Percentiles rank a stretch among this genome's conserved stretches.
Evolutionary conservation across 352 stramenopile species (phyloP).

Genomic region (Phytophthora ramorum): DNA sequence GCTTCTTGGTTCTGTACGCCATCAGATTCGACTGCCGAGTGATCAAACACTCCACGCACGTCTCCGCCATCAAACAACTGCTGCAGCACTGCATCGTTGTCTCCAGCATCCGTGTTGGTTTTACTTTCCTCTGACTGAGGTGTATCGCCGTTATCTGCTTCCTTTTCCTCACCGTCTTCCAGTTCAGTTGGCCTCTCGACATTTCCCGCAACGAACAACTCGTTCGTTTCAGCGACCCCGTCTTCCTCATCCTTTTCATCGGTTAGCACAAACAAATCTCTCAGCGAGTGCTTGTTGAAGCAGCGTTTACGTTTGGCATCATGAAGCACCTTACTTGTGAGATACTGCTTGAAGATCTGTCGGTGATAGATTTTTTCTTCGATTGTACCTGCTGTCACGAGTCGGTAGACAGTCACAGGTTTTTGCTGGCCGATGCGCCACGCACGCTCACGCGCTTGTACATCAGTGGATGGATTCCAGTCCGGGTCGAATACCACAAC

Average conservation of each 20-base stretch:
- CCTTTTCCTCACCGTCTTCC: conserved; percentile 42
- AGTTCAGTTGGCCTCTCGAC: conserved; percentile 68
- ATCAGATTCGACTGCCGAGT: conserved; percentile 93
- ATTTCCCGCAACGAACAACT: conserved; percentile 91
- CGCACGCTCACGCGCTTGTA: conserved; percentile 97
- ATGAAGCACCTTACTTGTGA: conserved; percentile 97
- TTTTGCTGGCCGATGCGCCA: conserved; percentile 95
- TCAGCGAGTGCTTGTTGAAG: conserved; percentile 97
- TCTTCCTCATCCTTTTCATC: conserved; percentile 60
- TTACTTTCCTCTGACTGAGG: conserved; percentile 5
- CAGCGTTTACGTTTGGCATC: conserved; percentile 97
- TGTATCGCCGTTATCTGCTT: conserved; percentile 19
- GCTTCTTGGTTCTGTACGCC: conserved; percentile 90
- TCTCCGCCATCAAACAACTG: conserved; percentile 91
- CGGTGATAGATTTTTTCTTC: conserved; percentile 99
- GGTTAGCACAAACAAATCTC: conserved; percentile 95
- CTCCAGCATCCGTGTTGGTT: conserved; percentile 28
- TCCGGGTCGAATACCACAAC: conserved; percentile 99
- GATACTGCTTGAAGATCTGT: conserved; percentile 99
- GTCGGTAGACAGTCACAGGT: conserved; percentile 86
- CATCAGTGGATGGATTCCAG: conserved; percentile 98
- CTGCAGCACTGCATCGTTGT: conserved; percentile 91
- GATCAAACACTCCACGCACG: conserved; percentile 96
- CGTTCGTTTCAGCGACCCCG: conserved; percentile 90
- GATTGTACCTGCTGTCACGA: conserved; percentile 98